phyloP scores from a whole-genome alignment of 805 yeast genomes.

The Metschnikowia sp. region DNA sequence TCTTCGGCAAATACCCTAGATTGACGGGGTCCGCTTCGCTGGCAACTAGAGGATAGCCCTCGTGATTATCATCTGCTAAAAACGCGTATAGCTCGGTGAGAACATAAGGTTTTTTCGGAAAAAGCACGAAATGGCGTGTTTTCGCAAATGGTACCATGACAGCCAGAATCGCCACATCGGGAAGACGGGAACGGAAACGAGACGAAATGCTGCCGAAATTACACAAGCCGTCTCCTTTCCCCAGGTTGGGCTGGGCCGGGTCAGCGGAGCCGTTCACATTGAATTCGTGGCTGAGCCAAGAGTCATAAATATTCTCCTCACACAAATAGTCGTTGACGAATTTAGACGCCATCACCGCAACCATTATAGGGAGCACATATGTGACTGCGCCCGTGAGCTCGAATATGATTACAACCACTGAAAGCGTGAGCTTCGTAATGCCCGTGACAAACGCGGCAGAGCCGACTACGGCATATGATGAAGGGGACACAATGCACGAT shows the following conservation, averaged over 20 bases:
- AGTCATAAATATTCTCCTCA: conserved; percentile 62
- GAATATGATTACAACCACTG: conserved; percentile 75
- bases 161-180: conserved; percentile 26
- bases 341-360: conserved; percentile 72
- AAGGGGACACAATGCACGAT: conserved; percentile 69
- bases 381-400: conserved; percentile 85
- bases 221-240: conserved; percentile 39
- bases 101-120: conserved; percentile 27
- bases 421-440: conserved; percentile 73
- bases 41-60: conserved; percentile 39
- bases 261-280: conserved; percentile 16
- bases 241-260: conserved; percentile 22
- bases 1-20: conserved; percentile 36
- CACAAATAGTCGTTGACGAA: conserved; percentile 64
- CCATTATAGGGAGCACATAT: conserved; percentile 82
- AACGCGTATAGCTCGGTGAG: conserved; percentile 18
- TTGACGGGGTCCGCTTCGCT: conserved; percentile 23
- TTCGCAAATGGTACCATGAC: conserved; percentile 30
- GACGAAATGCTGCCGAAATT: conserved; percentile 30
- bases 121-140: conserved; percentile 29
- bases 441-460: conserved; percentile 83
- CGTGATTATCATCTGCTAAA: conserved; percentile 33
- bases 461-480: conserved; percentile 85
- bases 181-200: conserved; percentile 27
- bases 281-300: conserved; percentile 32